Percentiles rank a stretch among this genome's conserved stretches.
These are phyloP conservation scores for Desmodesmus armatus DNA, from an alignment of 139 green algal genomes.

Conservation along the genomic window DNA sequence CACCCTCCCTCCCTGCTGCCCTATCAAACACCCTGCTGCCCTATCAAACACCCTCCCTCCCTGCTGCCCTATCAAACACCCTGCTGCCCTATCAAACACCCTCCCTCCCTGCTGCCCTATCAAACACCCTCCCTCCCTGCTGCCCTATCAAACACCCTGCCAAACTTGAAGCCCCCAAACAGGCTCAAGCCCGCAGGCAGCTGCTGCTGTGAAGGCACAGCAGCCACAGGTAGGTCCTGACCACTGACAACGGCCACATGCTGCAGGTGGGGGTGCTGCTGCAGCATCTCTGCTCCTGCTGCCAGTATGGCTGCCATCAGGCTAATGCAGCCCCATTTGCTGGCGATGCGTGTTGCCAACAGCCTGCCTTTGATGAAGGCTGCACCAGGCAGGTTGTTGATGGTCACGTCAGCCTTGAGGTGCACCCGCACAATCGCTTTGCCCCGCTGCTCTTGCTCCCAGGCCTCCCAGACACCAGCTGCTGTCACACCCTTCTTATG, in stretches of 20 bases:
- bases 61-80: no score
- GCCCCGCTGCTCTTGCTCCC: slow-evolving; percentile 11
- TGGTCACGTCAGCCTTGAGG: slow-evolving; percentile 21
- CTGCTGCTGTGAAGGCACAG: neutral
- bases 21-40: no score
- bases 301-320: slow-evolving; percentile 14
- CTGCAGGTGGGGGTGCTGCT: slow-evolving; percentile 16
- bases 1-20: no score
- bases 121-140: no score
- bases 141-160: slow-evolving; percentile 28
- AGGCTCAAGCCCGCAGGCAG: slow-evolving; percentile 15
- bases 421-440: slow-evolving; percentile 37
- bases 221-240: slow-evolving; percentile 31
- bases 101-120: no score
- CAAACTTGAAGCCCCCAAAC: slow-evolving; percentile 45
- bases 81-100: no score
- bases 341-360: neutral
- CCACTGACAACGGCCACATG: slow-evolving; percentile 42
- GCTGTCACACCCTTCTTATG: slow-evolving; percentile 27
- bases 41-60: no score
- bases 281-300: slow-evolving; percentile 28
- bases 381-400: neutral
- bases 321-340: slow-evolving; percentile 36
- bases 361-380: neutral
- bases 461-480: slow-evolving; percentile 23